Conservation (phyloP, 1,139 yeast genomes). For the Geotrichum histeridarum region DNA sequence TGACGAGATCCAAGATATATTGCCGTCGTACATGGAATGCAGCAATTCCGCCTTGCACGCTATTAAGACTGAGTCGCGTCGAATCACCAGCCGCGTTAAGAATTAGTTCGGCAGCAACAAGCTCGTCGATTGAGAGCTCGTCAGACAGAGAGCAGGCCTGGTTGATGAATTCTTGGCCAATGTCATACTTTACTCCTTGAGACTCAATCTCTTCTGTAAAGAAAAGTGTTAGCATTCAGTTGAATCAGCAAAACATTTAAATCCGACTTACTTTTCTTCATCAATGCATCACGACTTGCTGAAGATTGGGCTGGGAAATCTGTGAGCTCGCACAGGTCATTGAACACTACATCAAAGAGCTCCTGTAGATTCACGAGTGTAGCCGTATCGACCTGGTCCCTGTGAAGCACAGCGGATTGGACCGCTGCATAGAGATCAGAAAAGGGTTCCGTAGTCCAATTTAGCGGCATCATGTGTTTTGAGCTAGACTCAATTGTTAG, state of each 20-base stretch:
- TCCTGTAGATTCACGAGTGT: slow-evolving; percentile 23
- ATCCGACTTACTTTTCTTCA: slow-evolving; percentile 41
- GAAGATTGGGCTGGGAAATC: slow-evolving; percentile 51
- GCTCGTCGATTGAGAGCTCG: slow-evolving; percentile 64
- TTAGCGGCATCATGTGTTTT: slow-evolving; percentile 24
- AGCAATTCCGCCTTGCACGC: slow-evolving; percentile 66
- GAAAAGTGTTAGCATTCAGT: neutral
- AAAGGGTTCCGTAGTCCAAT: slow-evolving; percentile 38
- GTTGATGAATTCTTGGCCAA: slow-evolving; percentile 51
- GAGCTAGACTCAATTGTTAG: neutral
- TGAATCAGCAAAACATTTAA: neutral
- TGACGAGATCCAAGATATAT: slow-evolving; percentile 64
- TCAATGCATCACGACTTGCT: slow-evolving; percentile 48
- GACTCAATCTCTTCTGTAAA: slow-evolving; percentile 43
- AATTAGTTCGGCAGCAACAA: slow-evolving; percentile 57
- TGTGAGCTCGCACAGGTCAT: slow-evolving; percentile 49
- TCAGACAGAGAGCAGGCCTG: slow-evolving; percentile 52
- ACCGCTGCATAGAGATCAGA: slow-evolving; percentile 31
- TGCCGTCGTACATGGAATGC: slow-evolving; percentile 64
- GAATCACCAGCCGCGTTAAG: slow-evolving; percentile 44
- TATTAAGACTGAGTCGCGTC: slow-evolving; percentile 48
- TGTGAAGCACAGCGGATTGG: slow-evolving; percentile 25
- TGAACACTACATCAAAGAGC: slow-evolving; percentile 27
- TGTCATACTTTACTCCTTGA: slow-evolving; percentile 45
- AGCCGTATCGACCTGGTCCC: slow-evolving; percentile 21